phyloP scores from a whole-genome alignment of 2,329 filamentous ascomycete species.

The Lasiodiplodia theobromae region DNA sequence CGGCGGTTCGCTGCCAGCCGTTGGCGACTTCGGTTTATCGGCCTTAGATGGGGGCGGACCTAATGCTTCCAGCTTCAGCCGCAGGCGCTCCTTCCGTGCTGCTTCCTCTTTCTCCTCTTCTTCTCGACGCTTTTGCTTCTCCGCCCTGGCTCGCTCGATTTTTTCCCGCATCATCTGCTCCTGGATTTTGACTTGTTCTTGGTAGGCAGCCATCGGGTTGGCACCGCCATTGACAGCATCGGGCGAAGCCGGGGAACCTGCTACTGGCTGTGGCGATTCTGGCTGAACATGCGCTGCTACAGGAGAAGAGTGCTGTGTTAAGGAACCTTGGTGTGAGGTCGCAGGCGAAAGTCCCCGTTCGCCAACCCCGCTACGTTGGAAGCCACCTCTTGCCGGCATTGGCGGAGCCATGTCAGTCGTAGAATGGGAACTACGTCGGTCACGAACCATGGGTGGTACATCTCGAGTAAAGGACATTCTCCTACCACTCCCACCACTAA shows the following conservation, averaged over 20 bases:
- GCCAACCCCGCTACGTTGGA: constrained; percentile 2
- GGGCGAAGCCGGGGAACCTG: constrained; percentile 36
- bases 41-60: constrained; percentile 61
- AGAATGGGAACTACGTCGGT: constrained; percentile 27
- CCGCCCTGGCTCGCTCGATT: constrained; percentile 71
- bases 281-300: constrained; percentile 42
- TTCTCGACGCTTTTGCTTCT: constrained; percentile 67
- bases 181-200: constrained; percentile 70
- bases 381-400: constrained; percentile 7
- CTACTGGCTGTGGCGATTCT: constrained; percentile 45
- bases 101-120: constrained; percentile 76
- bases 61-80: constrained; percentile 74
- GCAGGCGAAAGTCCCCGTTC: constrained; percentile 29
- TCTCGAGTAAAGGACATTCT: constrained; percentile 65
- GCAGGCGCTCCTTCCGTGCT: constrained; percentile 73
- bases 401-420: constrained; percentile 25
- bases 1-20: constrained; percentile 25
- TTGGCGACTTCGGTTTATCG: constrained; percentile 22
- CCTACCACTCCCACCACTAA: constrained; percentile 76
- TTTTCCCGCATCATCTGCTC: constrained; percentile 73
- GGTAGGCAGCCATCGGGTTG: constrained; percentile 56
- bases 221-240: constrained; percentile 41
- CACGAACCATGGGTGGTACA: constrained; percentile 1
- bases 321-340: constrained; percentile 33
- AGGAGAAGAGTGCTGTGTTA: constrained; percentile 42